These are phyloP conservation scores for Funneliformis mosseae DNA, from an alignment of 192 early-diverging fungal species.

Conservation along the genomic window DNA sequence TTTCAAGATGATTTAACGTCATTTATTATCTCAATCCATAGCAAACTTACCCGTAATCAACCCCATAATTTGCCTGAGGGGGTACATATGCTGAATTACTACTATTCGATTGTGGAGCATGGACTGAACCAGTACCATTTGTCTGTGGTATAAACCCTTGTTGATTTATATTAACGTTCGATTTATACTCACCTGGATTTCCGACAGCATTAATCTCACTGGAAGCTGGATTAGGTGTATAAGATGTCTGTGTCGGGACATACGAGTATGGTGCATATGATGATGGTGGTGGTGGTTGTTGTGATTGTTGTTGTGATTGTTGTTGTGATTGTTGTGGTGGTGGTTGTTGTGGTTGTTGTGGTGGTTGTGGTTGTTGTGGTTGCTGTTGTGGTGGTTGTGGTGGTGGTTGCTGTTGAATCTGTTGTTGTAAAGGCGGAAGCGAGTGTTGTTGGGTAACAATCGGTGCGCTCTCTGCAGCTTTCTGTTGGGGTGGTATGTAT, in stretches of 20 bases:
- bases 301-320: not conserved
- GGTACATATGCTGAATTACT: not conserved
- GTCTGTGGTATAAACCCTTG: slow-evolving; percentile 16
- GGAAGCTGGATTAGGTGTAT: not conserved
- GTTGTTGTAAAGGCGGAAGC: not conserved
- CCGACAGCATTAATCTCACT: not conserved
- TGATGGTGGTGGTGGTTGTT: not conserved
- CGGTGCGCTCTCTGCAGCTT: not conserved
- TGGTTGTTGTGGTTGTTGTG: not conserved
- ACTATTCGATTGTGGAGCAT: not conserved
- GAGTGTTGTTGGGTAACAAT: slow-evolving; percentile 13
- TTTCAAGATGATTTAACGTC: not conserved
- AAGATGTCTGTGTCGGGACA: not conserved
- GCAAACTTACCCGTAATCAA: not conserved
- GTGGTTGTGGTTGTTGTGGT: not conserved
- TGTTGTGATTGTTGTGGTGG: not conserved
- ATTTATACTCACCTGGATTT: not conserved
- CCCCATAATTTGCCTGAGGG: not conserved
- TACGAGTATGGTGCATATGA: not conserved
- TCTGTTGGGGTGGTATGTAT: not conserved
- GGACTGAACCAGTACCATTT: not conserved
- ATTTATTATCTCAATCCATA: not conserved
- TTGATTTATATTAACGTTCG: not conserved
- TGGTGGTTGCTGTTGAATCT: not conserved
- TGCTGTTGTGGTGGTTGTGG: slow-evolving; percentile 4